Percentiles rank a stretch among this genome's conserved stretches.
Conservation (phyloP, 768 basidiomycete genomes). For the Leccinum fibrillosum region DNA sequence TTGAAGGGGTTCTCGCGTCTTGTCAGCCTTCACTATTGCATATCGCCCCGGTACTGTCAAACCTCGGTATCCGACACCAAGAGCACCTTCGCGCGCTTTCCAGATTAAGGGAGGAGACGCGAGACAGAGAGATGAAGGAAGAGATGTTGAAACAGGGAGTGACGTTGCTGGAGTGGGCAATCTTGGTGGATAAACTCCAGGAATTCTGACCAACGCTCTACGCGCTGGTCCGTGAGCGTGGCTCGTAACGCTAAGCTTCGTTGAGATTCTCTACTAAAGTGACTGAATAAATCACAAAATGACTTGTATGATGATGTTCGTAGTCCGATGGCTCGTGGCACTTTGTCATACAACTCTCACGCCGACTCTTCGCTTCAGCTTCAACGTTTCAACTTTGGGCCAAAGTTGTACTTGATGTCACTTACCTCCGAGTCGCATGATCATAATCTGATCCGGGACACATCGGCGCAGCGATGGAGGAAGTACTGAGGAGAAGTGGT, state of each 20-base stretch:
- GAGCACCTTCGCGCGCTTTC: constrained; percentile 65
- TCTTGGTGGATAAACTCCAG: constrained; percentile 64
- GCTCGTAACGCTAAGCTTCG: background rate
- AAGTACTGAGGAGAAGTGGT: no score
- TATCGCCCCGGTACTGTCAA: constrained; percentile 52
- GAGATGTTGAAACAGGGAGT: constrained; percentile 66
- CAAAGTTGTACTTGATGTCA: no score
- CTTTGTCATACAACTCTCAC: no score
- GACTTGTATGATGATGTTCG: no score
- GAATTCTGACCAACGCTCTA: constrained; percentile 16
- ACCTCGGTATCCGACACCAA: constrained; percentile 54
- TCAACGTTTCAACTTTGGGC: no score
- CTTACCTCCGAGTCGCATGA: no score
- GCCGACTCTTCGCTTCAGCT: no score
- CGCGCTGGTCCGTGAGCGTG: constrained; percentile 1
- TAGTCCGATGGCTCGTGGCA: no score
- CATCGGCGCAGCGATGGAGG: no score
- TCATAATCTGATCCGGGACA: no score
- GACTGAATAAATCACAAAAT: background rate
- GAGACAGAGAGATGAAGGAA: constrained; percentile 68
- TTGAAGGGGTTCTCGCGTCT: constrained; percentile 54
- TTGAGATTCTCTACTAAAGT: background rate
- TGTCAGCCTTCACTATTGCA: constrained; percentile 67
- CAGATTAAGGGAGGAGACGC: constrained; percentile 58
- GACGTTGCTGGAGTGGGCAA: constrained; percentile 77